Base-by-base conservation (phyloP, 495 filamentous ascomycete genomes). In the Aspergillus bertholletiae region DNA sequence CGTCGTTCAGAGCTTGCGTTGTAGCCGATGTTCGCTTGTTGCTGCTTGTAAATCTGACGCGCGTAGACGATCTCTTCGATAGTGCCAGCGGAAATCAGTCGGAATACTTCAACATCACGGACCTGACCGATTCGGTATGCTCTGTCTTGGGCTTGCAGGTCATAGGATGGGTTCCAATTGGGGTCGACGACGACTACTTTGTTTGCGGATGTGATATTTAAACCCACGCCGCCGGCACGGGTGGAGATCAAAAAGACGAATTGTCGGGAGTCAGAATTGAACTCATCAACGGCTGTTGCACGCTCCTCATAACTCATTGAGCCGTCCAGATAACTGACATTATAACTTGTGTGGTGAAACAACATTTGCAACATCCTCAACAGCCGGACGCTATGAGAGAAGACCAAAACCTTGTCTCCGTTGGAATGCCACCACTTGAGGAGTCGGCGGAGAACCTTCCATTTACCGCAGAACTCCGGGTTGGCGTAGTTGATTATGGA, bases 11-110 rank as follows among this genome's bases (percentile, higher is more conserved):
- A 87, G 39, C 87, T 92, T 7, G 94, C 94, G 28, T 87, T 96
- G 68, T 98, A 98, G 1, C 90, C 94, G 47, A 98, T 98, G 61
- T 96, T 97, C 2, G 94, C 94, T 66, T 97, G 94, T 62, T 98
- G 94, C 64, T 98, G 94, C 66, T 98, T 98, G 75, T 97, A 98
- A 52, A 98, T 96, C 63, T 98, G 94, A 9, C 94, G 82, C 0
- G 94, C 94, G 62, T 98, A 98, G 30, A 96, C 89, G 56, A 96
- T 96, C 69, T 98, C 94, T 63, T 98, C 94, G 51, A 98, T 92
- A 0, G 95, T 97, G 15, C 94, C 94, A 0, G 87, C 85, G 7
- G 86, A 92, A n/a, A 98, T 84, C 23, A 98, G 82, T 13, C 94
- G 87, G 72, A 96, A 97, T 9, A 98, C 95, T 62, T 97, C 95